These are phyloP conservation scores for Hanseniaspora valbyensis DNA, from an alignment of 805 yeast genomes.

Conservation along the genomic window DNA sequence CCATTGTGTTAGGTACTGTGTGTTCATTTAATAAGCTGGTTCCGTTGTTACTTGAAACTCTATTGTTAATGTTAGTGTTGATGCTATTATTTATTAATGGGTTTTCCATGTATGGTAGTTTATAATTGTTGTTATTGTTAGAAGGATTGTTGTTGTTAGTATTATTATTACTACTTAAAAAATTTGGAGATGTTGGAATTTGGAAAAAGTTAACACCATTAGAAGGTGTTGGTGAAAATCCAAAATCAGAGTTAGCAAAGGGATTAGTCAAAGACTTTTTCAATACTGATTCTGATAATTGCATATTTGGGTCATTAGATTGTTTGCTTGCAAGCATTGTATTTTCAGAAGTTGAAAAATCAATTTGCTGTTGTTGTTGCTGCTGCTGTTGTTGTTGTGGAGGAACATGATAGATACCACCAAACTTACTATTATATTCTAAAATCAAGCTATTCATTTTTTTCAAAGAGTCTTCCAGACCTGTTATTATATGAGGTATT, in stretches of 20 bases:
- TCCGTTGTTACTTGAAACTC: background rate
- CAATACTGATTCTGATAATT: background rate
- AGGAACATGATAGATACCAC: slow-evolving; percentile 14
- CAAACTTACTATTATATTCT: slow-evolving; percentile 32
- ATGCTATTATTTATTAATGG: background rate
- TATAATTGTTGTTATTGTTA: background rate
- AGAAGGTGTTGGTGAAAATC: slow-evolving; percentile 12
- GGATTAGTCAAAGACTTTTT: slow-evolving; percentile 1
- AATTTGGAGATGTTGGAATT: slow-evolving; percentile 6
- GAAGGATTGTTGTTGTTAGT: background rate
- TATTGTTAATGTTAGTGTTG: background rate
- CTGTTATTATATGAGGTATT: slow-evolving; percentile 60
- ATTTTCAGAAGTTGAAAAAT: slow-evolving; percentile 9
- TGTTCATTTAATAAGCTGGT: background rate
- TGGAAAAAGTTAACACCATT: slow-evolving; percentile 3
- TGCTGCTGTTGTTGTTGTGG: slow-evolving; percentile 10
- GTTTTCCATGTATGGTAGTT: slow-evolving; percentile 7
- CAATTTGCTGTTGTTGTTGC: background rate
- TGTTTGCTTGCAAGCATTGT: slow-evolving; percentile 14
- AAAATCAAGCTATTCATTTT: slow-evolving; percentile 45
- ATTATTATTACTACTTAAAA: background rate
- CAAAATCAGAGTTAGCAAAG: slow-evolving; percentile 5
- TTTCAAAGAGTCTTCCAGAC: slow-evolving; percentile 40
- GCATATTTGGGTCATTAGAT: background rate
- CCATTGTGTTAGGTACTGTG: background rate